phyloP scores from a whole-genome alignment of 768 basidiomycete genomes.

The Postia placenta region DNA sequence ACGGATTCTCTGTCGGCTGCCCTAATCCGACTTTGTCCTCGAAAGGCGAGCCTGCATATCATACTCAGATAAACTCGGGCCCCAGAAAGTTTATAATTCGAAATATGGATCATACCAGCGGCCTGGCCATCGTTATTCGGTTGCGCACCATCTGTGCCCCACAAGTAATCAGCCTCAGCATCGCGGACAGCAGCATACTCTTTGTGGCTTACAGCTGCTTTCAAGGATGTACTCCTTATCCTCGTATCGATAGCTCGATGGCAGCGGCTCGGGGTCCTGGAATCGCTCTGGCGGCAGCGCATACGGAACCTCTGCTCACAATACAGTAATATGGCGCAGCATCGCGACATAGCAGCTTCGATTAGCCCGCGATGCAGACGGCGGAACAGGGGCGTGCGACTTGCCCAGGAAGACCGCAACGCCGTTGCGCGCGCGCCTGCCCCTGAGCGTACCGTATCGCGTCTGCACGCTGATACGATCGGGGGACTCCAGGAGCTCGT shows the following conservation, averaged over 20 bases:
- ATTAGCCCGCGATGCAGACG: not conserved
- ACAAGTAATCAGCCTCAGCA: not conserved
- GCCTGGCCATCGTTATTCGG: conserved; percentile 63
- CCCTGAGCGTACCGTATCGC: conserved; percentile 47
- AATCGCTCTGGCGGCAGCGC: conserved; percentile 62
- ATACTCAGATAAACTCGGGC: not conserved
- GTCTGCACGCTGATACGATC: conserved; percentile 46
- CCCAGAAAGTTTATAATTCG: not conserved
- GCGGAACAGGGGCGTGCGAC: conserved; percentile 8
- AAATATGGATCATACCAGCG: conserved; percentile 27
- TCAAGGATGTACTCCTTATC: conserved; percentile 57
- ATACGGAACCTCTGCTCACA: conserved; percentile 69
- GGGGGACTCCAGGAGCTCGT: conserved; percentile 41
- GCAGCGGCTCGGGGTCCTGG: conserved; percentile 53
- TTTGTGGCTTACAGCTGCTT: conserved; percentile 40
- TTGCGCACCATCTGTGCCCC: conserved; percentile 47
- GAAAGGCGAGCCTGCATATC: conserved; percentile 27
- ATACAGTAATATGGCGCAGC: not conserved
- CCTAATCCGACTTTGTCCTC: conserved; percentile 63
- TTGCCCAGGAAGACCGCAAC: conserved; percentile 60
- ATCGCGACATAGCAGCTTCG: not conserved
- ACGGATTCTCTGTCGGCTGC: conserved; percentile 68
- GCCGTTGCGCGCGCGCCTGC: conserved; percentile 56
- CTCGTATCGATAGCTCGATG: conserved; percentile 48
- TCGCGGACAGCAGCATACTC: no score